These are phyloP conservation scores for Coemansia sp. DNA, from an alignment of 192 early-diverging fungal genomes.

Conservation along the genomic window DNA sequence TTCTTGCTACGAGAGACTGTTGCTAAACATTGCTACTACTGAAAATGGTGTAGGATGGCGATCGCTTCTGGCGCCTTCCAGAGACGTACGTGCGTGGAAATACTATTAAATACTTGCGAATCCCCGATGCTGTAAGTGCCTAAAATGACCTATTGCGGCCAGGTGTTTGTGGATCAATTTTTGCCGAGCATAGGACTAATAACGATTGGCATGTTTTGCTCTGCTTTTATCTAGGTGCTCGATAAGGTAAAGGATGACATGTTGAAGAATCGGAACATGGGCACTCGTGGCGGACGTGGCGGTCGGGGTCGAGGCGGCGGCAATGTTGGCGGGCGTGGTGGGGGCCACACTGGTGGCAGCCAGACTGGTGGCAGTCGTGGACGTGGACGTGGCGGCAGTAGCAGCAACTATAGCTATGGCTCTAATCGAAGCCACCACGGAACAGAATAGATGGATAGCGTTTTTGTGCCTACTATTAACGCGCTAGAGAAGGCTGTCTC, in stretches of 20 bases:
- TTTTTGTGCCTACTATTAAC: conserved; percentile 6
- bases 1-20: neutral
- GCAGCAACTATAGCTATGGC: conserved; percentile 7
- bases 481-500: neutral
- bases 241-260: conserved; percentile 89
- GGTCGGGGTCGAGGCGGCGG: conserved; percentile 55
- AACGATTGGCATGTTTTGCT: neutral
- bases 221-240: conserved; percentile 58
- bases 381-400: conserved; percentile 38
- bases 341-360: conserved; percentile 18
- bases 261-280: conserved; percentile 55
- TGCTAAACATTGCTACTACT: neutral
- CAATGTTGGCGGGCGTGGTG: conserved; percentile 49
- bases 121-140: conserved; percentile 75
- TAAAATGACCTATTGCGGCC: neutral
- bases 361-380: conserved; percentile 29
- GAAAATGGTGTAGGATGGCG: conserved; percentile 66
- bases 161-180: neutral
- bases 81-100: conserved; percentile 94
- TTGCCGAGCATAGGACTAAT: neutral
- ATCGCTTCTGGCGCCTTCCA: conserved; percentile 86
- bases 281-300: conserved; percentile 49
- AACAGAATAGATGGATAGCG: conserved; percentile 5
- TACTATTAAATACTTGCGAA: conserved; percentile 78
- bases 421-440: conserved; percentile 19